phyloP scores from a whole-genome alignment of 139 green algal species.

The Marvania coccoides region DNA sequence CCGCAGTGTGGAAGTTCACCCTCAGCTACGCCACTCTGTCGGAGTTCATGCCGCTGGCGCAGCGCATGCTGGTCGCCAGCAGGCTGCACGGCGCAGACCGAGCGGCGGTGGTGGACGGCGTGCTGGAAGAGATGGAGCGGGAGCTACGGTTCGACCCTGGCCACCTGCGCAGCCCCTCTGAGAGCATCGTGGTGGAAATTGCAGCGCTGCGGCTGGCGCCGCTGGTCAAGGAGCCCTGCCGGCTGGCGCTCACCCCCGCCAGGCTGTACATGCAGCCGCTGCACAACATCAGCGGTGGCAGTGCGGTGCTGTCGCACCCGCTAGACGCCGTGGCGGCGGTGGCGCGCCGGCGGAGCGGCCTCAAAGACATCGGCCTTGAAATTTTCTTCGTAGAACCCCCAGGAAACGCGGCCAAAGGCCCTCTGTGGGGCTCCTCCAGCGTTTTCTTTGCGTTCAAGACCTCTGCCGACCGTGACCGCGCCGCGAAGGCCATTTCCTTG shows the following conservation, averaged over 20 bases:
- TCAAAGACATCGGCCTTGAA: constrained; percentile 61
- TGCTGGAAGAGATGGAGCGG: constrained; percentile 33
- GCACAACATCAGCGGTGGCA: constrained; percentile 61
- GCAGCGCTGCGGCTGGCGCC: constrained; percentile 24
- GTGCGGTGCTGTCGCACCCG: constrained; percentile 50
- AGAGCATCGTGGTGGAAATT: constrained; percentile 48
- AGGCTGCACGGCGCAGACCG: constrained; percentile 44
- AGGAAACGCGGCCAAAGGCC: constrained; percentile 2
- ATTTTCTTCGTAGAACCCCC: constrained; percentile 13
- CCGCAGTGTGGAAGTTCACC: constrained; percentile 51
- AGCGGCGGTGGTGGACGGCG: constrained; percentile 39
- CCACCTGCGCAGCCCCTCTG: constrained; percentile 39
- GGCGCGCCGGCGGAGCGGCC: constrained; percentile 51
- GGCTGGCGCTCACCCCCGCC: constrained; percentile 61
- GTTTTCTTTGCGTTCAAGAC: constrained; percentile 73
- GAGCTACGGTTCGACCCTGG: constrained; percentile 59
- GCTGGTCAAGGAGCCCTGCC: constrained; percentile 53
- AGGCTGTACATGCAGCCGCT: constrained; percentile 86
- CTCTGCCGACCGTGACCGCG: constrained; percentile 40
- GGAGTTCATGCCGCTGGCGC: constrained; percentile 49
- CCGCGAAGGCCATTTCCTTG: constrained; percentile 17
- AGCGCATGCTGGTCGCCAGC: constrained; percentile 52
- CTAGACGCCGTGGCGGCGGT: constrained; percentile 63
- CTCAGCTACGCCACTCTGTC: constrained; percentile 56
- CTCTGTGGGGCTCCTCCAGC: constrained; percentile 55